Base-by-base conservation (phyloP, 108 stramenopile genomes). In the Cyclotella cryptica region DNA sequence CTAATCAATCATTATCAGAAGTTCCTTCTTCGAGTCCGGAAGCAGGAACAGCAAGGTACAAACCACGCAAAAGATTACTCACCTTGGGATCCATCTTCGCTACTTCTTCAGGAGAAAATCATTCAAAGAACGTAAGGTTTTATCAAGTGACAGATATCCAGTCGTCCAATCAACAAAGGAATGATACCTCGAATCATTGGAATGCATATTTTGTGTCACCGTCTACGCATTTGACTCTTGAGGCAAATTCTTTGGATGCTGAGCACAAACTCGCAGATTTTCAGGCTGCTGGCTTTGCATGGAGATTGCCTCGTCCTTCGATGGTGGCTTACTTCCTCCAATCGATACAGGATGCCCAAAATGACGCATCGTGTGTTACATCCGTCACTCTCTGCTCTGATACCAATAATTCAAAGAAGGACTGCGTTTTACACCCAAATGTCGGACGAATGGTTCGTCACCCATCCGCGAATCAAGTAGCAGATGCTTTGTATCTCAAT, bases 31-130 rank as follows among this genome's bases (percentile, higher is more conserved):
- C 3, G 65, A 12, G 12, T n/a, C 12, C 28, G 24, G 27, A 46
- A 19, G 47, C 42, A 51, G 8, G 8, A n/a, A 42, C 44, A 85
- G 78, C 15, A 85, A 69, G 66, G 21, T 66, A 22, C 27, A 74
- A 78, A 55, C 72, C 83, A 24, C 53, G 83, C 43, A 72, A 71
- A 30, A 35, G 83, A 22, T 71, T 84, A 19, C 83, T 84, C 45
- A 53, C 68, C 3, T 39, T 77, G 21, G 83, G 77, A 35, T 70
- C 83, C 8, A 84, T 84, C 59, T 74, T 84, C 55, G 66, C 83
- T 21, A 69, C 67, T 29, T 47, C 59, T 26, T 61, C 53, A 12
- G 44, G 14, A 22, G 49, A 78, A 39, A 39, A 28, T 47, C 46
- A 27, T 49, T 55, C 21, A 9, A 26, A 13, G 21, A 29, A 58